Base-by-base conservation (phyloP, 306 rosid genomes). In the Clitoria ternatea region DNA sequence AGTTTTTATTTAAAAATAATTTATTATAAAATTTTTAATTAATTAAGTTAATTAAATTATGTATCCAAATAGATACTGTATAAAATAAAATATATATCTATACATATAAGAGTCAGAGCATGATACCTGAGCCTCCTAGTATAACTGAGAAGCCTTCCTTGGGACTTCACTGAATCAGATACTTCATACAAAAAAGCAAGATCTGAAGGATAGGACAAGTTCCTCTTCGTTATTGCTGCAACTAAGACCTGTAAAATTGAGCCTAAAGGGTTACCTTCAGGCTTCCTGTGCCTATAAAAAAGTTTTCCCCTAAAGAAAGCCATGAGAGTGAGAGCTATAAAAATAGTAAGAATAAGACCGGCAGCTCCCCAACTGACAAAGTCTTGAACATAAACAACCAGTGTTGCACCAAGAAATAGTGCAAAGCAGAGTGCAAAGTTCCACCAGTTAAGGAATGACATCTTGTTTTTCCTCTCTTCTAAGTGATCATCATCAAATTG, bases 361-460 rank as follows among this genome's bases (percentile, higher is more conserved):
- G 89, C 78, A 19, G 11, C 63, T 48, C 89, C 89, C 89, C 89
- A 85, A 14, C 66, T 37, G 6, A 79, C 82, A 63, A 67, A 1
- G 32, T 81, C 89, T 64, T 85, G 65, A 57, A 79, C 73, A 37
- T 81, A 81, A 22, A 60, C 89, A 69, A 85, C 11, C 30, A 75
- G 66, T 4, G 89, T 81, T 23, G 17, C 42, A 18, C 89, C 84
- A 72, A 81, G 55, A 37, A 85, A 29, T 17, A 85, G 14, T 18
- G 66, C 86, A 35, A 61, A 29, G 43, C 73, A 72, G 10, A 85
- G 22, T 6, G 70, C 53, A 36, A 81, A 79, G 20, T 37, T 72
- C 89, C 89, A 85, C 86, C 82, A 81, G 54, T 85, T 85, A 65
- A 84, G 81, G 80, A 29, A 84, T 53, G 85, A 84, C 84, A 78